Evolutionary conservation across 2,329 filamentous ascomycete species (phyloP).

Genomic region (Fusarium praegraminearum): DNA sequence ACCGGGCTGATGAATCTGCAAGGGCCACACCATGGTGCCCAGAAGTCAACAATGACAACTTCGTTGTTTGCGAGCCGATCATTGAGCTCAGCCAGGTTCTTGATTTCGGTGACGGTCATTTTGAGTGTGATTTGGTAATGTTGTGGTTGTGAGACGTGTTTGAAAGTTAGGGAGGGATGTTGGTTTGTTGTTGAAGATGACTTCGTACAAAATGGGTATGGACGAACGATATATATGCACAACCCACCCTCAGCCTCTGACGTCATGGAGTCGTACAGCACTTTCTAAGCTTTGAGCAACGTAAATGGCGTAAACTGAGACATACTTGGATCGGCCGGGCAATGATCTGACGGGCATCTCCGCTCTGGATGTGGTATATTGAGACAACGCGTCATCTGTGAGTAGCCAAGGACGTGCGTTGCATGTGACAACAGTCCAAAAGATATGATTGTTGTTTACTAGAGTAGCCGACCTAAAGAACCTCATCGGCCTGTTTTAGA

Average conservation of each 20-base stretch:
- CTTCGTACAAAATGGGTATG: background rate
- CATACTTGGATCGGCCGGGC: background rate
- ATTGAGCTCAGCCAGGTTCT: accelerated
- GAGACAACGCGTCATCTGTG: background rate
- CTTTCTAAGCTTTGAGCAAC: background rate
- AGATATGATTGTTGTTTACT: too few species aligned
- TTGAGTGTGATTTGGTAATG: background rate
- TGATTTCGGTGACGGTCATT: background rate
- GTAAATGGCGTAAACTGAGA: background rate
- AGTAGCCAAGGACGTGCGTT: background rate
- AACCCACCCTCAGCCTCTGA: background rate
- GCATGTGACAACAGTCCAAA: background rate
- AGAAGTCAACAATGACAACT: slow-evolving; percentile 10
- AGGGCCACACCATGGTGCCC: slow-evolving; percentile 23
- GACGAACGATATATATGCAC: background rate
- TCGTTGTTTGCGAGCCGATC: background rate
- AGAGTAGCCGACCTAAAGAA: too few species aligned
- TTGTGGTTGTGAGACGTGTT: background rate
- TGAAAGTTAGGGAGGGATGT: too few species aligned
- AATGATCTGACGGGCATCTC: background rate
- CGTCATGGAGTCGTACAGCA: background rate
- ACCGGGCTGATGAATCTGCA: slow-evolving; percentile 11
- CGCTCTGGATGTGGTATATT: background rate
- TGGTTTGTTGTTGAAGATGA: too few species aligned
- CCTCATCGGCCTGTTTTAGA: too few species aligned